Conservation (phyloP, 257 asterid genomes). For the Sherardia arvensis region DNA sequence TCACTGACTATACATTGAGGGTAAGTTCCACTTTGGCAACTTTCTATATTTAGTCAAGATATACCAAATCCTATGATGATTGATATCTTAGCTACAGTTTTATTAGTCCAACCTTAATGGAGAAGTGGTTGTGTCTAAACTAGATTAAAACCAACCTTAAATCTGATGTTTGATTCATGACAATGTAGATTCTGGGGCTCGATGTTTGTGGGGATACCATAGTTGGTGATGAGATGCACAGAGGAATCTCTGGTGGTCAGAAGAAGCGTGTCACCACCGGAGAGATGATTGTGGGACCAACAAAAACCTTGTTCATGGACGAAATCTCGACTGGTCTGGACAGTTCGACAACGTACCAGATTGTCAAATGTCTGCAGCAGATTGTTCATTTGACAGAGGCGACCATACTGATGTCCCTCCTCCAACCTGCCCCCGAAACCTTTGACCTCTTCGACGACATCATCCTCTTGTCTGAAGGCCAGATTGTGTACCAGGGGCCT, state of each 20-base stretch:
- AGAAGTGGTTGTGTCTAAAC: no score
- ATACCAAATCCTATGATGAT: neutral
- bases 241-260: conserved; percentile 73
- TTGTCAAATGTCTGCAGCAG: conserved; percentile 57
- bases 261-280: conserved; percentile 66
- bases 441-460: conserved; percentile 65
- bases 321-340: conserved; percentile 77
- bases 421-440: conserved; percentile 76
- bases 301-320: conserved; percentile 59
- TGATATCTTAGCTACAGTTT: neutral
- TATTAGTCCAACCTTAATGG: no score
- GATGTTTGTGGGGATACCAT: conserved; percentile 50
- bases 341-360: conserved; percentile 70
- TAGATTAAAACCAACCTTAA: no score
- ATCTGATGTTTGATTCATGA: neutral
- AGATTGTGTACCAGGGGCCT: conserved; percentile 64
- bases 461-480: conserved; percentile 60
- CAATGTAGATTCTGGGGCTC: conserved; percentile 48
- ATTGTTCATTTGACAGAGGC: conserved; percentile 52
- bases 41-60: neutral
- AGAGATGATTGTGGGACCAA: conserved; percentile 73
- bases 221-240: conserved; percentile 57
- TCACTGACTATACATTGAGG: conserved; percentile 53
- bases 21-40: conserved; percentile 20
- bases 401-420: conserved; percentile 56